These are phyloP conservation scores for Hydrangea macrophylla DNA, from an alignment of 148 eudicot genomes.

Conservation along the genomic window DNA sequence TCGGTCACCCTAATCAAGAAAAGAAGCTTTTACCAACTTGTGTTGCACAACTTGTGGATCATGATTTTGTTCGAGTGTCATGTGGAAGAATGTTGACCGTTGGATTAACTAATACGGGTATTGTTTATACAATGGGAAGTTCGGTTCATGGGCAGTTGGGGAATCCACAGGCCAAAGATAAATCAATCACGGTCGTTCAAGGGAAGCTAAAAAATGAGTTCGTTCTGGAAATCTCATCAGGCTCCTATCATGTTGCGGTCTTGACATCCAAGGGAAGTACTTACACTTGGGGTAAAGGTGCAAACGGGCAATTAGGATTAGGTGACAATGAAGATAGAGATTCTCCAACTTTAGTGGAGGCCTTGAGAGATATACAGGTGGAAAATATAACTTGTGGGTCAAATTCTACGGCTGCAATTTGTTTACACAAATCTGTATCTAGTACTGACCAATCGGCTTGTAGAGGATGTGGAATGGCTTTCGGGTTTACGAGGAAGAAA, in stretches of 20 bases:
- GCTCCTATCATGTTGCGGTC: constrained; percentile 32
- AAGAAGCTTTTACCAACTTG: constrained; percentile 33
- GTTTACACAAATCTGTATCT: constrained; percentile 33
- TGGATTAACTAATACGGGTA: constrained; percentile 25
- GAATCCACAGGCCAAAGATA: constrained; percentile 30
- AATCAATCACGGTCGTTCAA: constrained; percentile 27
- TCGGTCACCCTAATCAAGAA: constrained; percentile 35
- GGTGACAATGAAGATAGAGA: constrained; percentile 32
- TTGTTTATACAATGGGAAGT: constrained; percentile 40
- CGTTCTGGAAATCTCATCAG: constrained; percentile 28
- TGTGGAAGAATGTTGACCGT: constrained; percentile 37
- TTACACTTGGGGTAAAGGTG: constrained; percentile 45
- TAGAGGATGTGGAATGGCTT: constrained; percentile 30
- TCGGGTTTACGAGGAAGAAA: constrained; percentile 37
- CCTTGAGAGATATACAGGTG: constrained; percentile 32
- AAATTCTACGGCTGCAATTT: constrained; percentile 36
- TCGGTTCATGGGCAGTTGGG: constrained; percentile 37
- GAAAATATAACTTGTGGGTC: constrained; percentile 38
- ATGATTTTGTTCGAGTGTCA: constrained; percentile 32
- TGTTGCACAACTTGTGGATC: constrained; percentile 30
- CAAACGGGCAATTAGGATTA: constrained; percentile 39
- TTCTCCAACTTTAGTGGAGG: constrained; percentile 32
- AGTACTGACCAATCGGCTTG: constrained; percentile 34
- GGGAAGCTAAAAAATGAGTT: constrained; percentile 38
- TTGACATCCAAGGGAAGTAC: constrained; percentile 33